Conservation (phyloP, 2,329 filamentous ascomycete genomes). For the Microdochium trichocladiopsis region DNA sequence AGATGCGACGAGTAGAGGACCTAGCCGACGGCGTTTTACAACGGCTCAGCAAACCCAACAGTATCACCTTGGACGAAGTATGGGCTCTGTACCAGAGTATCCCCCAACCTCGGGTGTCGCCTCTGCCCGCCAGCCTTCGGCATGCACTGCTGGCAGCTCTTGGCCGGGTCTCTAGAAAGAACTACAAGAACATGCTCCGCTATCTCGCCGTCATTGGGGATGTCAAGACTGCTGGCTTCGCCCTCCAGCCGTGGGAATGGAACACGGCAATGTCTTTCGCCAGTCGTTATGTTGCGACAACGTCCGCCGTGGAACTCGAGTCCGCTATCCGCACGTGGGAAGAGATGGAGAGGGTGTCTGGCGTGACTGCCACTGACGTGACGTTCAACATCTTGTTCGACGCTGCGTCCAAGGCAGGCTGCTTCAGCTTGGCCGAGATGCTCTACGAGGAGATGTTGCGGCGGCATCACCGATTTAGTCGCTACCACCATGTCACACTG, state of each 20-base stretch:
- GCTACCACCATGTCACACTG: constrained; percentile 73
- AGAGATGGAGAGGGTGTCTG: constrained; percentile 75
- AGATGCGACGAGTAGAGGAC: constrained; percentile 25
- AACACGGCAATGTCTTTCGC: constrained; percentile 77
- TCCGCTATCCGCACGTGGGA: constrained; percentile 73
- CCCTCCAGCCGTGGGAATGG: constrained; percentile 66
- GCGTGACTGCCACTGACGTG: constrained; percentile 60
- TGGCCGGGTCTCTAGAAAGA: constrained; percentile 51
- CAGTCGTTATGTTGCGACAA: constrained; percentile 58
- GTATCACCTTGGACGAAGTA: constrained; percentile 33
- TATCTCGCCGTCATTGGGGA: constrained; percentile 83
- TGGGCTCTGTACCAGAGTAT: constrained; percentile 42
- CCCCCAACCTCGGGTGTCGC: constrained; percentile 44
- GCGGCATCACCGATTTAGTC: constrained; percentile 62
- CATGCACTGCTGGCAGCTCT: constrained; percentile 62
- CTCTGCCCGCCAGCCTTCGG: constrained; percentile 44
- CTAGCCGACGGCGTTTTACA: constrained; percentile 32
- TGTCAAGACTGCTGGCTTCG: constrained; percentile 66
- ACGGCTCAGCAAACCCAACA: constrained; percentile 33
- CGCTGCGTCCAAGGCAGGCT: constrained; percentile 76
- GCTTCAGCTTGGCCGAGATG: constrained; percentile 77
- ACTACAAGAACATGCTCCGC: constrained; percentile 61
- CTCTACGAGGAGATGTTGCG: constrained; percentile 73
- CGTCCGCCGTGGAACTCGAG: constrained; percentile 54
- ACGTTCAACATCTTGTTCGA: constrained; percentile 94